Evolutionary conservation across 1,284 basidiomycete species (phyloP), one percentile per base, ranked within the genome.

Genomic region (Cronartium ribicola): DNA sequence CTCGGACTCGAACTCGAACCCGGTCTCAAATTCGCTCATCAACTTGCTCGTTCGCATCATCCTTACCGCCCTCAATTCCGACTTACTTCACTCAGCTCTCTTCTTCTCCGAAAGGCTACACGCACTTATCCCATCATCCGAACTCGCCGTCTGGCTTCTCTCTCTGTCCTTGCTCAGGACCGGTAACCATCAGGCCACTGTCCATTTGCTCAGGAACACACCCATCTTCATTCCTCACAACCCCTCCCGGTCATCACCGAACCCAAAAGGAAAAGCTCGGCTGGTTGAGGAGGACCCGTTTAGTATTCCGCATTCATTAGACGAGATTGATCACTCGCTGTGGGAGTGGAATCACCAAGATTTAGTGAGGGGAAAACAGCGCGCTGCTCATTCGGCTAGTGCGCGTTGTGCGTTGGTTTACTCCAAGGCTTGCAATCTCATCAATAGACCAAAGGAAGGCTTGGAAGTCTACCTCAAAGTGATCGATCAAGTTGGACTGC

Each of bases 401-500:
- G 63, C 79, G 2, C 68, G 79, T 8, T 80, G 79, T 60, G 79
- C 79, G 13, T 67, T 77, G 39, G 70, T 80, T 10, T 80, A 80
- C 65, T 77, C 76, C 10, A 63, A 77, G 13, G 74, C 76, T 1
- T 79, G 79, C 66, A 59, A 46, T 29, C 39, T 39, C 0, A 43
- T 79, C 13, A 77, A 76, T 13, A 70, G 79, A 37, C 76, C 76
- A 37, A 77, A 79, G 55, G 79, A 80, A 60, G 79, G 78, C 0
- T 68, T 77, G 17, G 77, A 78, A n/a, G 76, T 75, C 13, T 76
- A 80, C 43, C 71, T 73, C 0, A 29, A 60, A 60, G 70, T 63
- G 17, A 72, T 72, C 20, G 62, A 72, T 6, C 29, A 65, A 41
- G 65, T 66, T 17, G 70, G 70, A 43, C 57, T 72, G 14, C 37